Conservation (phyloP, 169 alveolate species). For the Cryptosporidium muris region DNA sequence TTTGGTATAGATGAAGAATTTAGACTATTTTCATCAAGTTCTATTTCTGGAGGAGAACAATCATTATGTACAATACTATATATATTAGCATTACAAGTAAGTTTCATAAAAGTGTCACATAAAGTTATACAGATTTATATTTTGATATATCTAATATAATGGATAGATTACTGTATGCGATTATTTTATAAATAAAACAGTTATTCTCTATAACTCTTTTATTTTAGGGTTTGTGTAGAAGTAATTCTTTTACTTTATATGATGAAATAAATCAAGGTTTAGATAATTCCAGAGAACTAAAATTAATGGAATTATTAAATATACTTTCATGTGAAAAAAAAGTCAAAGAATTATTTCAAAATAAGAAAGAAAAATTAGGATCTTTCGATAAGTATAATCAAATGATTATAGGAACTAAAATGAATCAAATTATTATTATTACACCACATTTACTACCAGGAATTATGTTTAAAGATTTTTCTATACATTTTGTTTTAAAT, state of each 20-base stretch:
- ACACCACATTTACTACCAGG: constrained; percentile 69
- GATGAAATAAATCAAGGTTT: constrained; percentile 70
- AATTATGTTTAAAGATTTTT: constrained; percentile 44
- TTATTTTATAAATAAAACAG: neutral
- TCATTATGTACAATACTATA: constrained; percentile 63
- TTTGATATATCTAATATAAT: neutral
- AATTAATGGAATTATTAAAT: constrained; percentile 57
- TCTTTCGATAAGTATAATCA: neutral
- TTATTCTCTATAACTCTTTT: neutral
- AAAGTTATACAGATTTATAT: neutral
- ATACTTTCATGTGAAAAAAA: constrained; percentile 30
- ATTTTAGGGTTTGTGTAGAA: constrained; percentile 34
- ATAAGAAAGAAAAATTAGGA: neutral
- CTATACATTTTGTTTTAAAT: constrained; percentile 65
- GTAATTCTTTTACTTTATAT: constrained; percentile 40
- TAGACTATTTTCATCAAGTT: constrained; percentile 52
- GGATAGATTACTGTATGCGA: neutral
- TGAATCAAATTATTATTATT: constrained; percentile 39
- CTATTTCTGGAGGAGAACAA: constrained; percentile 70
- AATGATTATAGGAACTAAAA: neutral
- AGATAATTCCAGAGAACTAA: constrained; percentile 65
- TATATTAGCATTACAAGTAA: constrained; percentile 54
- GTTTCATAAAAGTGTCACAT: neutral
- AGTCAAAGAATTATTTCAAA: constrained; percentile 23
- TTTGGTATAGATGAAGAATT: constrained; percentile 56